Conservation (phyloP, 169 alveolate genomes). For the Eimeria nieschulzi region DNA sequence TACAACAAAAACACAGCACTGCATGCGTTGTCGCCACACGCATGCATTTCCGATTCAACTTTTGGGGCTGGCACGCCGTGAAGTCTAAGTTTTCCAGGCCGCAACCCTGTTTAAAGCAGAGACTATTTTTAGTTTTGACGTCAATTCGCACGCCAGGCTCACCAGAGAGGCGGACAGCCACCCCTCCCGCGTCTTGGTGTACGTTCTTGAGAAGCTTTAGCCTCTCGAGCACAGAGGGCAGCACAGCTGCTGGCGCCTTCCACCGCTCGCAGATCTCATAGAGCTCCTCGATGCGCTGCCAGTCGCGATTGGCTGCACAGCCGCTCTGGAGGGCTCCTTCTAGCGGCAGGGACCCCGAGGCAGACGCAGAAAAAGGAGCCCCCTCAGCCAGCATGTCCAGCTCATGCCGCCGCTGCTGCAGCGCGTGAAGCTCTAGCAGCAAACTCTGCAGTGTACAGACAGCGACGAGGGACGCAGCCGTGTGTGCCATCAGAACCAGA, state of each 20-base stretch:
- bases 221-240: slow-evolving; percentile 70
- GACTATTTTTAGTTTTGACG: not conserved
- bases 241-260: slow-evolving; percentile 70
- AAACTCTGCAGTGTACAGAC: slow-evolving; percentile 19
- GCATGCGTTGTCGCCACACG: too few relatives aligned
- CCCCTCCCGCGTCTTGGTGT: slow-evolving; percentile 77
- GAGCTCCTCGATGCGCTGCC: slow-evolving; percentile 72
- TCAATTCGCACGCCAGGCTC: not conserved
- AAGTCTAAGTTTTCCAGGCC: too few relatives aligned
- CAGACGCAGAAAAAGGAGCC: not conserved
- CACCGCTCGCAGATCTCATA: slow-evolving; percentile 74
- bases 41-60: too few relatives aligned
- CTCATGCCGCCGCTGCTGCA: slow-evolving; percentile 74
- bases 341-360: not conserved
- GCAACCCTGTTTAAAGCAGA: too few relatives aligned
- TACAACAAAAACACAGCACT: not conserved
- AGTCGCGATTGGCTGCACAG: slow-evolving; percentile 47
- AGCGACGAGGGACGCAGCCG: too few relatives aligned
- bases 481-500: too few relatives aligned
- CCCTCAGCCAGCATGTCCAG: slow-evolving; percentile 63
- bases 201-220: slow-evolving; percentile 65
- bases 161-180: slow-evolving; percentile 71
- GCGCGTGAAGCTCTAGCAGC: slow-evolving; percentile 72
- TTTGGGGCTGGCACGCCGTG: too few relatives aligned
- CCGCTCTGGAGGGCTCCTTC: not conserved